Evolutionary conservation across 352 stramenopile species (phyloP).

Genomic region (Pythium chondricola): DNA sequence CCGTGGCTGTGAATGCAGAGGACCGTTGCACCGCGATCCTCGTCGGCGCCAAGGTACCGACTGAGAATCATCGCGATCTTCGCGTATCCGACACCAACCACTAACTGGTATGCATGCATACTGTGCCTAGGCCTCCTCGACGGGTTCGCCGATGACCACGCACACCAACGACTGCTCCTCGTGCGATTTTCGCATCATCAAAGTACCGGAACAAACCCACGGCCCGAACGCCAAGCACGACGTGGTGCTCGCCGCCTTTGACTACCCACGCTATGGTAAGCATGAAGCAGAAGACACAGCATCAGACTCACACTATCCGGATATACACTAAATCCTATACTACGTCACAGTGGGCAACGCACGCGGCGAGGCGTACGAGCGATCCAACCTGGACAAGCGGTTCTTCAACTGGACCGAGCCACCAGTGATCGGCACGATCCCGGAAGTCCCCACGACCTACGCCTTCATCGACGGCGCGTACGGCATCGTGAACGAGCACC

Average conservation of each 20-base stretch:
- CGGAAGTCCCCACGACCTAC: slow-evolving; percentile 54
- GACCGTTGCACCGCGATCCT: slow-evolving; percentile 13
- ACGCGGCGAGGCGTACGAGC: slow-evolving; percentile 52
- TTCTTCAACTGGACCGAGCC: slow-evolving; percentile 67
- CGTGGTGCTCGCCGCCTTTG: slow-evolving; percentile 43
- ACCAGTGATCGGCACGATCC: slow-evolving; percentile 58
- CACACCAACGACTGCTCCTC: slow-evolving; percentile 81
- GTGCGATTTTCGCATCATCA: slow-evolving; percentile 79
- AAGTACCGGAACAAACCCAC: slow-evolving; percentile 58
- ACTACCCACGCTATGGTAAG: slow-evolving; percentile 77
- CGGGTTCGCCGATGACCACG: slow-evolving; percentile 66
- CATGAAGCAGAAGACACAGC: background rate
- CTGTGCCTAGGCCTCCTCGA: slow-evolving; percentile 67
- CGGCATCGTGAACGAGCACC: slow-evolving; percentile 80
- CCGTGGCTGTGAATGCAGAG: background rate
- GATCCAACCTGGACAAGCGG: slow-evolving; percentile 56
- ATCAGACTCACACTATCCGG: too few species aligned
- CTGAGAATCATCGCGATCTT: background rate
- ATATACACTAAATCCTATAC: too few species aligned
- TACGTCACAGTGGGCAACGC: slow-evolving; percentile 38
- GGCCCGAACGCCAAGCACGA: slow-evolving; percentile 35
- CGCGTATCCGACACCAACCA: background rate
- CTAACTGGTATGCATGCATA: too few species aligned
- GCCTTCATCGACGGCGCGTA: slow-evolving; percentile 79
- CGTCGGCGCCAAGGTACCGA: slow-evolving; percentile 3